phyloP scores from a whole-genome alignment of 305 asterid genomes.

The Salvia sclarea region DNA sequence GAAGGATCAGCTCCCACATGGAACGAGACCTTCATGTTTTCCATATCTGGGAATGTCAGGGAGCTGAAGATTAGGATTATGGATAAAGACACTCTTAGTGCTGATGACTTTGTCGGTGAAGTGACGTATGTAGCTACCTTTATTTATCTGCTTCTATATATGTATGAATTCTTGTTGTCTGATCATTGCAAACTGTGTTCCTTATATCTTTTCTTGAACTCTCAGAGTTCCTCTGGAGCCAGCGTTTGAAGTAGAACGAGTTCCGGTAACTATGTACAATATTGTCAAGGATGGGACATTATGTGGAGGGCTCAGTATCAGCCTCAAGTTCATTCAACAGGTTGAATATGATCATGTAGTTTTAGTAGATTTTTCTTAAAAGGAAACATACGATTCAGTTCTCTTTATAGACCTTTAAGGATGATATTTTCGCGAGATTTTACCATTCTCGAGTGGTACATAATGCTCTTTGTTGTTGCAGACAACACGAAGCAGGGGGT shows the following conservation, averaged over 20 bases:
- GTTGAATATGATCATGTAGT: slow-evolving; percentile 22
- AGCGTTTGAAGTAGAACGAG: slow-evolving; percentile 44
- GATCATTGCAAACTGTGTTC: neutral
- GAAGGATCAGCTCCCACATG: slow-evolving; percentile 64
- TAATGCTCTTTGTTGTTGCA: slow-evolving; percentile 32
- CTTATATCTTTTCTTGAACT: neutral
- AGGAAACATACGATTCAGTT: neutral
- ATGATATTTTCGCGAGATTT: neutral
- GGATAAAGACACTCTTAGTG: slow-evolving; percentile 57
- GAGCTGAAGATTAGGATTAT: slow-evolving; percentile 58
- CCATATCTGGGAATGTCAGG: slow-evolving; percentile 40
- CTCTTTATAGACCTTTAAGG: no score
- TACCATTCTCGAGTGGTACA: neutral
- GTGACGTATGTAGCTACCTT: slow-evolving; percentile 46
- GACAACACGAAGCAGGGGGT: slow-evolving; percentile 40
- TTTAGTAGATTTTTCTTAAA: neutral
- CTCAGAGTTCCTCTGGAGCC: slow-evolving; percentile 56
- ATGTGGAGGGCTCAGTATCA: slow-evolving; percentile 64
- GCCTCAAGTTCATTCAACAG: slow-evolving; percentile 64
- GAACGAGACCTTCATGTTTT: slow-evolving; percentile 71
- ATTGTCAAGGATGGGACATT: slow-evolving; percentile 54
- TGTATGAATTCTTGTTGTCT: neutral
- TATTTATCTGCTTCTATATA: neutral
- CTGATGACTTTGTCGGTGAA: slow-evolving; percentile 72
- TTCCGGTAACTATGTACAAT: slow-evolving; percentile 54